Percentiles rank a stretch among this genome's conserved stretches.
Evolutionary conservation across 805 yeast genomes (phyloP).

Genomic region (Metschnikowia santaceciliae): DNA sequence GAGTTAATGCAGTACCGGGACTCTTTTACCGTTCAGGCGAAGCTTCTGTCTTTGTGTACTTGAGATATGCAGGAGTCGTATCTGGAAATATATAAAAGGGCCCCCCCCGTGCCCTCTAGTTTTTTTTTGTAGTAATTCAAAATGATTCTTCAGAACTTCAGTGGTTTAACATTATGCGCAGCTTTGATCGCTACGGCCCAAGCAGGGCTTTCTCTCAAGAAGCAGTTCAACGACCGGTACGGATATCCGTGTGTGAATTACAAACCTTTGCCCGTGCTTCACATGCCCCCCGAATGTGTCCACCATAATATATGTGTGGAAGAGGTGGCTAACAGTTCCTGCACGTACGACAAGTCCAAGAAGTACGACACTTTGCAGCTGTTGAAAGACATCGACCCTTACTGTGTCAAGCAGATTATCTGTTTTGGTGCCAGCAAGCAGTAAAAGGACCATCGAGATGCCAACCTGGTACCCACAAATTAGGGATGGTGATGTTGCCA

Average conservation of each 20-base stretch:
- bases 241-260: neutral
- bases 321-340: neutral
- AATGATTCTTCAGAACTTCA: no score
- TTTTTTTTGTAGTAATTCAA: no score
- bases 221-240: neutral
- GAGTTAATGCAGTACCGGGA: no score
- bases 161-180: no score
- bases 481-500: no score
- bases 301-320: neutral
- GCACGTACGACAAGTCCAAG: neutral
- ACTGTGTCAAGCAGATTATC: neutral
- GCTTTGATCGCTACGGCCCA: neutral
- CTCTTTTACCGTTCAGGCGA: no score
- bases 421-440: neutral
- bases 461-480: no score
- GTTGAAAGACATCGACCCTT: neutral
- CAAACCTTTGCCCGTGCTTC: neutral
- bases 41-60: no score
- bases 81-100: no score
- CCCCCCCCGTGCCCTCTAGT: no score
- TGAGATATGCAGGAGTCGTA: no score
- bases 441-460: no score
- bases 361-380: neutral
- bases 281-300: neutral
- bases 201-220: neutral